Evolutionary conservation across 768 basidiomycete genomes (phyloP), one percentile per base, ranked within the genome.

Genomic region (Leccinum subgranulosum): DNA sequence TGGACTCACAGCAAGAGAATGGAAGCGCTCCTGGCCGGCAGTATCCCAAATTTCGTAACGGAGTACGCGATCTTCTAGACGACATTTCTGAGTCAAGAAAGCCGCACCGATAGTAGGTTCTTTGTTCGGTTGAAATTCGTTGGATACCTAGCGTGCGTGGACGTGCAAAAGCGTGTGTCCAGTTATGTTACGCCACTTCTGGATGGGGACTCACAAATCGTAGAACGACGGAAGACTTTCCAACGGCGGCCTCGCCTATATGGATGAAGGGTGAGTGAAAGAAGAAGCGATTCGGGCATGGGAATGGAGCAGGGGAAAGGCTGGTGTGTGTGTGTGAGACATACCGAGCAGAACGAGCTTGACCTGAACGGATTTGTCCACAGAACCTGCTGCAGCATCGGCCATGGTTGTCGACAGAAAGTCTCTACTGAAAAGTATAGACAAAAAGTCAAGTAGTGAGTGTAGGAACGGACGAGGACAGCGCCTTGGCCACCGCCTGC

Each of bases 61-160:
- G 61, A 94, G 77, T 25, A 93, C 88, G 55, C 91, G 90, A 75
- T 98, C 97, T 73, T 99, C 96, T 36, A 95, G 80, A 54, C 92
- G 88, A 68, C 93, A 95, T 74, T 95, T 94, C 81, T 96, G 94
- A 15, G 94, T 96, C 54, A 96, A 73, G 78, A 96, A 96, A 4
- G 93, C 95, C 52, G 95, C 95, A 34, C 95, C 96, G 67, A 99
- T 98, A 25, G 96, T 99, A 10, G 96, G 96, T 68, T 97, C 94
- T 74, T 98, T 98, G 83, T 98, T 98, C 59, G 92, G 86, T 75
- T 98, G 95, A 74, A 98, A 99, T 73, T 99, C 96, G 77, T 98
- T 94, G 71, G 90, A 90, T 53, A 94, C 92, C 92, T 94, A 56
- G 8, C 14, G 43, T 34, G 27, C 14, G 43, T 34, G 27, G 31